Conservation (phyloP, 768 basidiomycete species). For the Suillus variegatus region DNA sequence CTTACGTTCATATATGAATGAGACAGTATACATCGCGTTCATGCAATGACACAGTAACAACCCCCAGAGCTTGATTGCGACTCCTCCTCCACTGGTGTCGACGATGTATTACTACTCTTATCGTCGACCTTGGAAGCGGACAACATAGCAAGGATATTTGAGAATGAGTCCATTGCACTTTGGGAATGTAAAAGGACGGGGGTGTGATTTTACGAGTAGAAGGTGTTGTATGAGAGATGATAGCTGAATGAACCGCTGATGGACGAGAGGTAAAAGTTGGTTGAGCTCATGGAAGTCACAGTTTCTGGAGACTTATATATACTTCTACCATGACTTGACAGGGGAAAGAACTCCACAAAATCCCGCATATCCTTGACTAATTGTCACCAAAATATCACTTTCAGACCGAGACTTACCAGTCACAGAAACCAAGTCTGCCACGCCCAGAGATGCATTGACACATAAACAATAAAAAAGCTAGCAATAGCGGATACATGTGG, state of each 20-base stretch:
- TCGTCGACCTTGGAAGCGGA: not conserved
- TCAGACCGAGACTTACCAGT: not conserved
- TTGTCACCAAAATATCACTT: not conserved
- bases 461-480: not conserved
- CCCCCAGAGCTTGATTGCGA: not conserved
- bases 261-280: not conserved
- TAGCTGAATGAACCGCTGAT: not conserved
- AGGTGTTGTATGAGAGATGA: not conserved
- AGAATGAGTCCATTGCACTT: slow-evolving; percentile 1
- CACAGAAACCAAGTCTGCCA: not conserved
- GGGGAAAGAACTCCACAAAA: not conserved
- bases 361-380: not conserved
- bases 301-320: not conserved
- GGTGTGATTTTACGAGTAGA: not conserved
- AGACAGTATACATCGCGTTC: not conserved
- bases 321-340: not conserved
- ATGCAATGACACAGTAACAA: not conserved
- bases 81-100: slow-evolving; percentile 2
- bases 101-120: not conserved
- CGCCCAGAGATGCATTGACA: not conserved
- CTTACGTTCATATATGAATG: not conserved
- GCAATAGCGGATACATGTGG: not conserved
- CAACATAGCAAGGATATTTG: not conserved
- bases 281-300: not conserved
- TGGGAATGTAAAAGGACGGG: not conserved